Evolutionary conservation across 352 stramenopile species (phyloP).

Genomic region (Peronospora belbahrii): DNA sequence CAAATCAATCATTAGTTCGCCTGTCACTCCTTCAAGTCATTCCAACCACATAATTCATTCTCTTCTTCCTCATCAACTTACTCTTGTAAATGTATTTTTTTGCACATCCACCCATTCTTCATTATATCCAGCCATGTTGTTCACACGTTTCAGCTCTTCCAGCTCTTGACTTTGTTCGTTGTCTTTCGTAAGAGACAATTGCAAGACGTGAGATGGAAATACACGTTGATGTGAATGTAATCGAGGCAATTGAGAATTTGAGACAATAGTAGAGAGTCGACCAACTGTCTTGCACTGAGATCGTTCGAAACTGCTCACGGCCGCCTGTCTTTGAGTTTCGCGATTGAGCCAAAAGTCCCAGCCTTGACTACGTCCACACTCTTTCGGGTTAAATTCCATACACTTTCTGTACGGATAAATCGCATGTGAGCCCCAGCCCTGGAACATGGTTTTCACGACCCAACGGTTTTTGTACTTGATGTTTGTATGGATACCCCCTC

Average conservation of each 20-base stretch:
- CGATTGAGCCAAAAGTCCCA: too few species aligned
- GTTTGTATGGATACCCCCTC: too few species aligned
- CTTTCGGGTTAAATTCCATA: conserved; percentile 13
- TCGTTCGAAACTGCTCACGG: background rate
- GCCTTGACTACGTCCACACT: conserved; percentile 14
- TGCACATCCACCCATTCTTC: conserved; percentile 88
- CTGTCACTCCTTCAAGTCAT: too few species aligned
- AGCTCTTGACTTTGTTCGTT: too few species aligned
- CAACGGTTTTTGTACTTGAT: too few species aligned
- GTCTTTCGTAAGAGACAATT: too few species aligned
- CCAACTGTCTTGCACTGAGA: too few species aligned
- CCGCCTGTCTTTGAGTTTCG: conserved; percentile 19
- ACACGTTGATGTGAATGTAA: too few species aligned
- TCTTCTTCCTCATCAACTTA: conserved; percentile 19
- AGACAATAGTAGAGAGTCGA: too few species aligned
- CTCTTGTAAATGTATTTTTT: conserved; percentile 88
- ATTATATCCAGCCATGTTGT: conserved; percentile 46
- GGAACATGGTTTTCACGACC: too few species aligned
- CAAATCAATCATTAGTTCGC: conserved; percentile 17
- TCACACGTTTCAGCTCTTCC: background rate
- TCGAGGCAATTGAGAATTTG: too few species aligned
- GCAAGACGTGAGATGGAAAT: too few species aligned
- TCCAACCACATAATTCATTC: background rate
- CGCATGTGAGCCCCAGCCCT: conserved; percentile 1
- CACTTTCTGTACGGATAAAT: conserved; percentile 6